Conservation (phyloP, 169 alveolate genomes). For the Babesia ovis region DNA sequence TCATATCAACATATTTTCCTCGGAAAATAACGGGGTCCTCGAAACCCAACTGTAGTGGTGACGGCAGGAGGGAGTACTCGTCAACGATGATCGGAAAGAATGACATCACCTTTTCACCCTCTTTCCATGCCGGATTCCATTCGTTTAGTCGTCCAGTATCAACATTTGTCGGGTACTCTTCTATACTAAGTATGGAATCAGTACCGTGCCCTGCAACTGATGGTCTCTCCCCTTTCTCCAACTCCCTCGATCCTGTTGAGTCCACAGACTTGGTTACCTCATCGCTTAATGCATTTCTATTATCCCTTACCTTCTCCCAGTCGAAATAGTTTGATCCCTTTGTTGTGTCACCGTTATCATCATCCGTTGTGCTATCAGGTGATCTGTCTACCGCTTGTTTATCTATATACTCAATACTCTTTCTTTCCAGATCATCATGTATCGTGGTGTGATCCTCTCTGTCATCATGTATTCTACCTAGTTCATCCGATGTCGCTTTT, state of each 20-base stretch:
- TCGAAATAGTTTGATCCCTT: slow-evolving; percentile 6
- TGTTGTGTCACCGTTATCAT: not conserved
- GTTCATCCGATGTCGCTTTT: not conserved
- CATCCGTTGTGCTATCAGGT: not conserved
- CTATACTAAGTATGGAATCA: slow-evolving; percentile 32
- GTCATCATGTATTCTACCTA: slow-evolving; percentile 16
- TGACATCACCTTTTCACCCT: slow-evolving; percentile 70
- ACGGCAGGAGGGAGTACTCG: slow-evolving; percentile 76
- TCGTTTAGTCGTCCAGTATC: slow-evolving; percentile 75
- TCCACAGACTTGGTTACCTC: slow-evolving; percentile 51
- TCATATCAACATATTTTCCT: slow-evolving; percentile 77
- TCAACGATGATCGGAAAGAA: slow-evolving; percentile 78
- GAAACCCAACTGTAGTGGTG: slow-evolving; percentile 79
- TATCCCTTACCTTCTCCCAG: slow-evolving; percentile 23
- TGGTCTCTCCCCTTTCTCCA: slow-evolving; percentile 59
- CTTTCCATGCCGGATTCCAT: slow-evolving; percentile 72
- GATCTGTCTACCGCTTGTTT: not conserved
- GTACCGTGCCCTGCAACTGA: slow-evolving; percentile 47
- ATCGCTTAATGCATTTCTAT: slow-evolving; percentile 9
- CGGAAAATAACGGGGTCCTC: slow-evolving; percentile 76
- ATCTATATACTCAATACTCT: slow-evolving; percentile 59
- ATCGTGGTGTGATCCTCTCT: slow-evolving; percentile 37
- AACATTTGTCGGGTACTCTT: slow-evolving; percentile 63
- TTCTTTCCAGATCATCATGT: slow-evolving; percentile 45
- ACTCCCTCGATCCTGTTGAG: slow-evolving; percentile 28